Evolutionary conservation across 1,139 yeast species (phyloP).

Genomic region (Williopsis jadinii): DNA sequence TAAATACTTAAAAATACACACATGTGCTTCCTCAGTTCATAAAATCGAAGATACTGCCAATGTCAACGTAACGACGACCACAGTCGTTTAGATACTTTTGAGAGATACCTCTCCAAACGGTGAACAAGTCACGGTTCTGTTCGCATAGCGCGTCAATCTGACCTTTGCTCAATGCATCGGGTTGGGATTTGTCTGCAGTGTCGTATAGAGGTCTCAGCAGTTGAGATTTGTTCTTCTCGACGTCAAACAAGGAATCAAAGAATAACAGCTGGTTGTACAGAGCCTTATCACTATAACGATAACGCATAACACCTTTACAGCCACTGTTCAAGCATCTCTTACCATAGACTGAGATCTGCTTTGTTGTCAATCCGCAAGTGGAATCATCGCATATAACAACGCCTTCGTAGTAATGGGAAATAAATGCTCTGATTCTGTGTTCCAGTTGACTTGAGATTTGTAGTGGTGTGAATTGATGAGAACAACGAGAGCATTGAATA

Average conservation of each 20-base stretch:
- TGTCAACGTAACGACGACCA: conserved; percentile 88
- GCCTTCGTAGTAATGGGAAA: conserved; percentile 75
- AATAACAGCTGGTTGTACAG: conserved; percentile 84
- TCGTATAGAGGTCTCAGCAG: conserved; percentile 43
- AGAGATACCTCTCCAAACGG: conserved; percentile 52
- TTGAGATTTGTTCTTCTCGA: conserved; percentile 63
- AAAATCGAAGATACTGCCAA: conserved; percentile 72
- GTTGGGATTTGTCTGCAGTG: conserved; percentile 28
- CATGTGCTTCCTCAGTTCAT: conserved; percentile 19
- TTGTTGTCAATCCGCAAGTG: conserved; percentile 73
- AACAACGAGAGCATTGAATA: conserved; percentile 61
- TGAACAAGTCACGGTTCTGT: conserved; percentile 65
- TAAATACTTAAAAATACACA: not conserved
- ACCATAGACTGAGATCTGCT: conserved; percentile 88
- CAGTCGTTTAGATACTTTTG: conserved; percentile 72
- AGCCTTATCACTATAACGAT: conserved; percentile 69
- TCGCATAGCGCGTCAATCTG: conserved; percentile 71
- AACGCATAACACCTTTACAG: conserved; percentile 83
- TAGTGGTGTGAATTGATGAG: conserved; percentile 41
- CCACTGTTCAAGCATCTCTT: conserved; percentile 61
- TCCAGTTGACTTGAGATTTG: conserved; percentile 70
- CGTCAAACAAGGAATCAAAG: conserved; percentile 72
- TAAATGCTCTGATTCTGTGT: conserved; percentile 55
- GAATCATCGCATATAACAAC: conserved; percentile 82
- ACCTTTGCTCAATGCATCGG: conserved; percentile 42